A percentile compares a stretch with the other conserved stretches of the same genome.
These are phyloP conservation scores for Panaeolus cyanescens DNA, from an alignment of 768 basidiomycete genomes.

Conservation along the genomic window DNA sequence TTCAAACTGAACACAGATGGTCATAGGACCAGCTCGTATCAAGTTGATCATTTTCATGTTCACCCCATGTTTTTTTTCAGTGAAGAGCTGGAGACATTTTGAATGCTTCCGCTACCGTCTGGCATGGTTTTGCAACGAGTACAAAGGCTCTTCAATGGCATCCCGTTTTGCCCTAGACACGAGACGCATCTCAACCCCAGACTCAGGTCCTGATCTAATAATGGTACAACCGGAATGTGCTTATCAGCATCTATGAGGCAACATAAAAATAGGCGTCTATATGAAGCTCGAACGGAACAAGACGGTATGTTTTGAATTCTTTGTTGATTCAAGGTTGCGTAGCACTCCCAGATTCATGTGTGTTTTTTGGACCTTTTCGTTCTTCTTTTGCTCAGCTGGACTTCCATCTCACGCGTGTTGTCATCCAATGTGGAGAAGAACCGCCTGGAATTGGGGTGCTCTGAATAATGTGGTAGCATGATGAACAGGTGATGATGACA, in stretches of 20 bases:
- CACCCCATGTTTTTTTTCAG: neutral
- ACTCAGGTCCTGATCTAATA: neutral
- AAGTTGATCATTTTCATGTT: neutral
- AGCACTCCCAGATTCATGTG: neutral
- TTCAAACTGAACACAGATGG: neutral
- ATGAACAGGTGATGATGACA: neutral
- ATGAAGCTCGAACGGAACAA: constrained; percentile 16
- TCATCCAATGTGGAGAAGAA: neutral
- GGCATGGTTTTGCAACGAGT: neutral
- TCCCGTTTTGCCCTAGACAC: neutral
- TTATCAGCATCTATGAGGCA: neutral
- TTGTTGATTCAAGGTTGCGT: neutral
- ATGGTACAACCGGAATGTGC: neutral
- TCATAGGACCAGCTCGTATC: neutral
- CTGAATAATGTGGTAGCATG: neutral
- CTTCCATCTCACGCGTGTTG: neutral
- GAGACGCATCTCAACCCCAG: neutral
- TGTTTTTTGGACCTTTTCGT: neutral
- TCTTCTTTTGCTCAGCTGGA: neutral
- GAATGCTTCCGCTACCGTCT: neutral
- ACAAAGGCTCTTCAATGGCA: neutral
- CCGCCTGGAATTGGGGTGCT: neutral
- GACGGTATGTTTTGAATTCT: constrained; percentile 12
- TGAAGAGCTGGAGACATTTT: neutral
- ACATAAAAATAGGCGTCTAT: neutral